Evolutionary conservation across 2,329 filamentous ascomycete species (phyloP).

Genomic region (Verruconis gallopava): DNA sequence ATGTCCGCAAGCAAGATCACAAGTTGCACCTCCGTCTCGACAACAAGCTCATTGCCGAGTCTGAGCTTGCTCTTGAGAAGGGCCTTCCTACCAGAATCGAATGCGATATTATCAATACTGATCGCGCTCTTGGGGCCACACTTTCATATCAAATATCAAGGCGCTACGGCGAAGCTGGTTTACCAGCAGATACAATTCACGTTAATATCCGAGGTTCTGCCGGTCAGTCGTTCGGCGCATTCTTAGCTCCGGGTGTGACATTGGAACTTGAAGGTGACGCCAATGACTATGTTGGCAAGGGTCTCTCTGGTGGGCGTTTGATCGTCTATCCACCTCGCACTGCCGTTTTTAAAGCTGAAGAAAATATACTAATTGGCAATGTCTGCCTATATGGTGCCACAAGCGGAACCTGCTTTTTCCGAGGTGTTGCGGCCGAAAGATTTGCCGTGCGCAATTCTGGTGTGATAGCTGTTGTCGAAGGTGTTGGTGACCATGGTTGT

Average conservation of each 20-base stretch:
- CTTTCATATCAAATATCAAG: slow-evolving; percentile 94
- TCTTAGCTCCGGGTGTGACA: slow-evolving; percentile 83
- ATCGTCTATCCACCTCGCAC: slow-evolving; percentile 87
- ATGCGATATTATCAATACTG: slow-evolving; percentile 92
- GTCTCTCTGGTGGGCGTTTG: slow-evolving; percentile 79
- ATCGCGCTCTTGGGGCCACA: slow-evolving; percentile 84
- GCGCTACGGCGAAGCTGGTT: slow-evolving; percentile 74
- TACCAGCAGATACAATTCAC: slow-evolving; percentile 88
- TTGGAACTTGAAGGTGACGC: slow-evolving; percentile 89
- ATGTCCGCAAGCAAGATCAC: slow-evolving; percentile 95
- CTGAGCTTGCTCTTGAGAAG: slow-evolving; percentile 88
- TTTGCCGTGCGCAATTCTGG: slow-evolving; percentile 96
- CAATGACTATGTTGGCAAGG: slow-evolving; percentile 96
- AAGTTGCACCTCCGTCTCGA: slow-evolving; percentile 84
- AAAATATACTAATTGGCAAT: slow-evolving; percentile 89
- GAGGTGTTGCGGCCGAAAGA: slow-evolving; percentile 87
- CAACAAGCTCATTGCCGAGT: slow-evolving; percentile 94
- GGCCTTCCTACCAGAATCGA: slow-evolving; percentile 86
- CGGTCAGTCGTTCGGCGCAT: slow-evolving; percentile 92
- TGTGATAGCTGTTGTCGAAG: slow-evolving; percentile 90
- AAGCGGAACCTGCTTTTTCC: slow-evolving; percentile 86
- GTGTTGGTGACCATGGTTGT: slow-evolving; percentile 89
- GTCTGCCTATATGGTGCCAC: slow-evolving; percentile 93
- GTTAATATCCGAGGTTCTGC: slow-evolving; percentile 94
- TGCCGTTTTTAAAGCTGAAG: slow-evolving; percentile 88